Evolutionary conservation across 1,284 basidiomycete species (phyloP).

Genomic region (Athelia sp.): DNA sequence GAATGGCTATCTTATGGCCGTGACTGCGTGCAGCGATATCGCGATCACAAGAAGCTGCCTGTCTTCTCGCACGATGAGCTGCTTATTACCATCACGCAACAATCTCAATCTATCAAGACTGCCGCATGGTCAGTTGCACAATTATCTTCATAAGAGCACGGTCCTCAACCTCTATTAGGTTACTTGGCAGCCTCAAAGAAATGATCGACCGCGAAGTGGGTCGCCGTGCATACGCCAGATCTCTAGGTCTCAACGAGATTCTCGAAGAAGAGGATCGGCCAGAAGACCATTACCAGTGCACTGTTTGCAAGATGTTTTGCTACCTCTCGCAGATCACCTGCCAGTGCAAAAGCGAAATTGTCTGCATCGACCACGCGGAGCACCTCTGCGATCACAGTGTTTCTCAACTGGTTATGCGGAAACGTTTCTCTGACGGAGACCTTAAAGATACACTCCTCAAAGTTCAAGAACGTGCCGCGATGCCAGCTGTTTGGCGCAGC

Average conservation of each 20-base stretch:
- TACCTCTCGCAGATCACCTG: constrained; percentile 93
- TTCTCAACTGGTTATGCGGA: constrained; percentile 63
- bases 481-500: constrained; percentile 72
- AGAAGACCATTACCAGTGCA: constrained; percentile 95
- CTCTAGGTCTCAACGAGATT: constrained; percentile 57
- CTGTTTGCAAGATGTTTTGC: constrained; percentile 90
- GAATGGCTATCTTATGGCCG: constrained; percentile 91
- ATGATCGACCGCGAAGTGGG: constrained; percentile 86
- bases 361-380: constrained; percentile 83
- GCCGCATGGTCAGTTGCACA: constrained; percentile 74
- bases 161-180: constrained; percentile 45
- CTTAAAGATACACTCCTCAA: constrained; percentile 63
- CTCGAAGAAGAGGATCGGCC: constrained; percentile 77
- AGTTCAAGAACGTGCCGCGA: constrained; percentile 66
- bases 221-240: constrained; percentile 59
- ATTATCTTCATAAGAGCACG: constrained; percentile 9
- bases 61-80: constrained; percentile 99
- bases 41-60: constrained; percentile 85
- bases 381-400: constrained; percentile 69
- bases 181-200: constrained; percentile 77
- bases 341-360: constrained; percentile 70
- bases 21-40: constrained; percentile 86
- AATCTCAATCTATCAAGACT: constrained; percentile 90
- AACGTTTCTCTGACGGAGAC: constrained; percentile 80
- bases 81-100: constrained; percentile 90